Base-by-base conservation (phyloP, 2,329 filamentous ascomycete species). In the Incumbomyces lentus region DNA sequence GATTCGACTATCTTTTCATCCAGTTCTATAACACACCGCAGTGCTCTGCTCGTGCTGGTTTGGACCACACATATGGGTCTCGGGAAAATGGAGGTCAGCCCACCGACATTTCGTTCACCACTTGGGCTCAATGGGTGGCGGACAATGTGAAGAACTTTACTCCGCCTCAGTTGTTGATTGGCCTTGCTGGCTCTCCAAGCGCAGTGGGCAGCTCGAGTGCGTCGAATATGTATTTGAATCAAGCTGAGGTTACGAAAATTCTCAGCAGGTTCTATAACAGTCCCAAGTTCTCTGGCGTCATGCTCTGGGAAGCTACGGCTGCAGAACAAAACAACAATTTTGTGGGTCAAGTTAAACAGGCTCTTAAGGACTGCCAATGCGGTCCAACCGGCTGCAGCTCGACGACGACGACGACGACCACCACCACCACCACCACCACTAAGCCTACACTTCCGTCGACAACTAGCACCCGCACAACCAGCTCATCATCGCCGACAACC, bases 251-350 rank as follows among this genome's bases (percentile, higher is more conserved):
- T 2, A 59, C 68, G 44, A 55, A 57, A 2, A 52, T 79, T 44
- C 60, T 78, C 18, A 53, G 60, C n/a, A 55, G 60, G 35, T 72
- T 68, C 51, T 66, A 65, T 50, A 57, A 57, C 13, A 57, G 63
- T 17, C 47, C 62, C 17, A 62, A 60, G 1, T 79, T 79, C 52
- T 76, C 74, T 34, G 77, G 77, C 62, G 64, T 78, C 34, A 79
- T 79, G 75, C 58, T 79, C 4, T 79, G 73, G 73, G 75, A 78
- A 44, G 72, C 74, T 4, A 74, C 71, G 1, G 64, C 65, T 10
- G 68, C 68, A n/a, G 59, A 65, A 11, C 19, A 33, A 11, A 62
- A 62, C 44, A 76, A 76, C 55, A 46, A 60, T 12, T 63, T 68
- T 45, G 64, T 69, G 46, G 66, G 60, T n/a, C 55, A 63, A 39